A percentile compares a stretch with the other conserved stretches of the same genome.
These are phyloP conservation scores for Podospora fimiseda DNA, from an alignment of 495 filamentous ascomycete genomes.

Conservation along the genomic window DNA sequence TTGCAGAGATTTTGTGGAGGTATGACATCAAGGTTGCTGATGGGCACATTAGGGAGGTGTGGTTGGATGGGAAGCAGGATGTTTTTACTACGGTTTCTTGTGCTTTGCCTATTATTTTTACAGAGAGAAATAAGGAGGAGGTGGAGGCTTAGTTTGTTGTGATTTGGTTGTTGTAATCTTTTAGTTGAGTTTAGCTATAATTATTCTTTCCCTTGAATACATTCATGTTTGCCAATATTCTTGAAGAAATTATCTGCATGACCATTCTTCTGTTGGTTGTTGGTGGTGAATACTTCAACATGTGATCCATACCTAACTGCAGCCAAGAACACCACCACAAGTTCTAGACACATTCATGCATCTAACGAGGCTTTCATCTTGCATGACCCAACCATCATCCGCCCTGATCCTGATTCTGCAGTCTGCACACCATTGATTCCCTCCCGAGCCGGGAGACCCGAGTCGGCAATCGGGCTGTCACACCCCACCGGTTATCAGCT, in stretches of 20 bases:
- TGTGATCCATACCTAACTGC: too few relatives aligned
- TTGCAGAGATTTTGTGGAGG: slow-evolving; percentile 18
- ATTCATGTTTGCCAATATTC: too few relatives aligned
- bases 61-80: slow-evolving; percentile 18
- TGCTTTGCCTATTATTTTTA: slow-evolving; percentile 13
- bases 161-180: neutral
- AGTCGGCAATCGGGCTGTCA: neutral
- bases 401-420: neutral
- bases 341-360: too few relatives aligned
- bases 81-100: slow-evolving; percentile 18
- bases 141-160: neutral
- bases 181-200: neutral
- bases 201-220: too few relatives aligned
- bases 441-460: neutral
- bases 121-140: slow-evolving; percentile 4
- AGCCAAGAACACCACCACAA: too few relatives aligned
- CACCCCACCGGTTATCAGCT: neutral
- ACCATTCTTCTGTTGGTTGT: too few relatives aligned
- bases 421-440: neutral
- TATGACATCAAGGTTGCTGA: slow-evolving; percentile 12
- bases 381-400: neutral
- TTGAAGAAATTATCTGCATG: too few relatives aligned
- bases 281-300: too few relatives aligned
- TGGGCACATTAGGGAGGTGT: slow-evolving; percentile 8
- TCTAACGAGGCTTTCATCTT: too few relatives aligned